Percentiles rank a stretch among this genome's conserved stretches.
phyloP scores from a whole-genome alignment of 441 rosid species.

The Adansonia madagascariensis region DNA sequence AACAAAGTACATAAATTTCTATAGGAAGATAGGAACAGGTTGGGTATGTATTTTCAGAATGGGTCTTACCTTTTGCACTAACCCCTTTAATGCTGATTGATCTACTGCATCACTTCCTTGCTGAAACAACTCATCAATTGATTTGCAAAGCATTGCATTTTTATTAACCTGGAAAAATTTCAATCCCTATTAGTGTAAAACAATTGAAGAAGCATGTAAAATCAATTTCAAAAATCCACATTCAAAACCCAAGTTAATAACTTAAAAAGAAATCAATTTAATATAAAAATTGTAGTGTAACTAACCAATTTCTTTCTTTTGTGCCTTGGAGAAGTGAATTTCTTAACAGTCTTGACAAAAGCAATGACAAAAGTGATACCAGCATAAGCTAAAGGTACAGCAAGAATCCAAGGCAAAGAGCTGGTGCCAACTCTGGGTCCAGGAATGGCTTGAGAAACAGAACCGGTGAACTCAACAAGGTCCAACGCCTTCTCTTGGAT shows the following conservation, averaged over 20 bases:
- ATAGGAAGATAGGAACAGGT: constrained; percentile 57
- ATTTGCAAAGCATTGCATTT: constrained; percentile 76
- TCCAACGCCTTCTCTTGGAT: constrained; percentile 93
- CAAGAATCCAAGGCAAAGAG: constrained; percentile 92
- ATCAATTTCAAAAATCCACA: not conserved
- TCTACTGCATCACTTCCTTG: constrained; percentile 57
- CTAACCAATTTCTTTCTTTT: constrained; percentile 73
- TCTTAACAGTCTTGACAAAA: constrained; percentile 72
- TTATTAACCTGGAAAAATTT: constrained; percentile 60
- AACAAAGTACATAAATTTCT: constrained; percentile 59
- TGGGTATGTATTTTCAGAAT: not conserved
- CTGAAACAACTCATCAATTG: constrained; percentile 70
- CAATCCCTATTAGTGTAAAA: constrained; percentile 11
- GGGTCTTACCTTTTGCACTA: constrained; percentile 63
- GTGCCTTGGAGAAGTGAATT: constrained; percentile 70
- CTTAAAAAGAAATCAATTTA: not conserved
- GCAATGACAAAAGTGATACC: constrained; percentile 79
- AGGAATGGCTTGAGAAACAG: constrained; percentile 89
- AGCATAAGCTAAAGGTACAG: constrained; percentile 77
- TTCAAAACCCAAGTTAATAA: not conserved
- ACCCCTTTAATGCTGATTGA: constrained; percentile 52
- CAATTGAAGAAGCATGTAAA: not conserved
- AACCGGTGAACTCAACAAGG: constrained; percentile 94
- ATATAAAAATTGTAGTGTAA: not conserved
- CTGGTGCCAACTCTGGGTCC: constrained; percentile 93